phyloP scores from a whole-genome alignment of 1,284 basidiomycete species.

The Leccinum pallidistipes region DNA sequence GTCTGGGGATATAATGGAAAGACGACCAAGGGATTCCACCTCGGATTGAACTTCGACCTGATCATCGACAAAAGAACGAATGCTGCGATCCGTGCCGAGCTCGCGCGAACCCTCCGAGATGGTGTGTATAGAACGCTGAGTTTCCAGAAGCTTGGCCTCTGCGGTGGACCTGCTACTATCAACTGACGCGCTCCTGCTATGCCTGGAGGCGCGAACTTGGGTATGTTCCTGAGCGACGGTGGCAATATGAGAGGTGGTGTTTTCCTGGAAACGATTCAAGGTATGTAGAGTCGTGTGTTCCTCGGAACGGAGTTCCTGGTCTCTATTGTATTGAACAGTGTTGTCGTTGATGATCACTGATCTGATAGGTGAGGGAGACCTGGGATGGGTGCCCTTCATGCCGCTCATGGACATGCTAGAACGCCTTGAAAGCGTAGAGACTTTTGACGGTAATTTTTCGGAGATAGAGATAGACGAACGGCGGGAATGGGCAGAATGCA shows the following conservation, averaged over 20 bases:
- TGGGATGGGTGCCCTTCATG: background rate
- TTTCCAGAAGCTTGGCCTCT: slow-evolving; percentile 22
- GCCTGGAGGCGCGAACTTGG: slow-evolving; percentile 11
- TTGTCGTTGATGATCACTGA: slow-evolving; percentile 12
- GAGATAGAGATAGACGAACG: slow-evolving; percentile 25
- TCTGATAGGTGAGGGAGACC: slow-evolving; percentile 14
- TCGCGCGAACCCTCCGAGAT: slow-evolving; percentile 32
- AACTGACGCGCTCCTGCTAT: slow-evolving; percentile 15
- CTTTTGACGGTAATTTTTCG: slow-evolving; percentile 18
- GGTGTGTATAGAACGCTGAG: slow-evolving; percentile 29
- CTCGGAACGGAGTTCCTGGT: slow-evolving; percentile 19
- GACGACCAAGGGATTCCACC: slow-evolving; percentile 23
- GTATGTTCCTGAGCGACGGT: slow-evolving; percentile 17
- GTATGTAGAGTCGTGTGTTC: slow-evolving; percentile 18
- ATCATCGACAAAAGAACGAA: slow-evolving; percentile 18
- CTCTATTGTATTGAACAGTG: slow-evolving; percentile 6
- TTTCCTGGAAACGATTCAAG: slow-evolving; percentile 20
- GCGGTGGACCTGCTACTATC: slow-evolving; percentile 16
- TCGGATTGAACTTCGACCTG: slow-evolving; percentile 18
- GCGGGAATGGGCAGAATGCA: slow-evolving; percentile 28
- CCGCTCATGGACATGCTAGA: slow-evolving; percentile 14
- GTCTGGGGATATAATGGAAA: slow-evolving; percentile 32
- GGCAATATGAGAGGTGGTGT: slow-evolving; percentile 6
- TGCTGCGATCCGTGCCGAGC: slow-evolving; percentile 10
- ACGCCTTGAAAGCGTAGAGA: slow-evolving; percentile 22